phyloP scores from a whole-genome alignment of 495 filamentous ascomycete species.

The Cercophora sp. region DNA sequence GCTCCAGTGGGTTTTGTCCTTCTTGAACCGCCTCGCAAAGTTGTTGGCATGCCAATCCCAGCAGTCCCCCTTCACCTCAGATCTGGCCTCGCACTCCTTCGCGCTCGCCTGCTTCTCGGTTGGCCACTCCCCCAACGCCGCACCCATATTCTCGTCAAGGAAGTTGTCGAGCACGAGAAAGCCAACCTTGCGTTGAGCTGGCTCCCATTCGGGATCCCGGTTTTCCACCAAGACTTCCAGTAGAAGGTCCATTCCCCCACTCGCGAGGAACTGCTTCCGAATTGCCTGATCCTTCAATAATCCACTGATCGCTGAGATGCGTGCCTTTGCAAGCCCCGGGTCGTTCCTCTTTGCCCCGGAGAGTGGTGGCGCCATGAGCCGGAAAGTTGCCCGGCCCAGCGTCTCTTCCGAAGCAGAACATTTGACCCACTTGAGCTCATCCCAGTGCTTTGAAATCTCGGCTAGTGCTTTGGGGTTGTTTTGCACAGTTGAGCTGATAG shows the following conservation, averaged over 20 bases:
- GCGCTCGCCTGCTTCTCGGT: slow-evolving; percentile 18
- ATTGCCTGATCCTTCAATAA: slow-evolving; percentile 42
- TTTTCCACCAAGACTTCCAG: slow-evolving; percentile 38
- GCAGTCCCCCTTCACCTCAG: slow-evolving; percentile 25
- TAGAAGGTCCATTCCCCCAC: slow-evolving; percentile 42
- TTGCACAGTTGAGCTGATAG: slow-evolving; percentile 52
- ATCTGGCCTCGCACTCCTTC: slow-evolving; percentile 20
- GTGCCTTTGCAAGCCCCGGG: slow-evolving; percentile 31
- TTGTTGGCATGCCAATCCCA: slow-evolving; percentile 36
- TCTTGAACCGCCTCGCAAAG: slow-evolving; percentile 18
- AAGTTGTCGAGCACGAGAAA: slow-evolving; percentile 57
- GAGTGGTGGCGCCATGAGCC: slow-evolving; percentile 29
- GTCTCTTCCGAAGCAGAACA: slow-evolving; percentile 18
- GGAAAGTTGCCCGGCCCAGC: slow-evolving; percentile 17
- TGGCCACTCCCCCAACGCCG: slow-evolving; percentile 47
- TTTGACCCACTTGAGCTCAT: slow-evolving; percentile 24
- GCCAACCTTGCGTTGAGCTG: slow-evolving; percentile 39
- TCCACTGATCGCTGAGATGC: slow-evolving; percentile 37
- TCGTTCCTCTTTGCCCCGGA: slow-evolving; percentile 24
- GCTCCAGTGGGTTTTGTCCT: slow-evolving; percentile 30
- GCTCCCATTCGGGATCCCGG: slow-evolving; percentile 31
- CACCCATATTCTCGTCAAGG: slow-evolving; percentile 56
- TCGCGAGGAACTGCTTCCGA: slow-evolving; percentile 48
- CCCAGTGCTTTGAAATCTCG: slow-evolving; percentile 42
- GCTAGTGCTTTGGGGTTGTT: slow-evolving; percentile 61